These are phyloP conservation scores for Stagonosporopsis cucurbitacearum DNA, from an alignment of 2,329 filamentous ascomycete species.

Conservation along the genomic window DNA sequence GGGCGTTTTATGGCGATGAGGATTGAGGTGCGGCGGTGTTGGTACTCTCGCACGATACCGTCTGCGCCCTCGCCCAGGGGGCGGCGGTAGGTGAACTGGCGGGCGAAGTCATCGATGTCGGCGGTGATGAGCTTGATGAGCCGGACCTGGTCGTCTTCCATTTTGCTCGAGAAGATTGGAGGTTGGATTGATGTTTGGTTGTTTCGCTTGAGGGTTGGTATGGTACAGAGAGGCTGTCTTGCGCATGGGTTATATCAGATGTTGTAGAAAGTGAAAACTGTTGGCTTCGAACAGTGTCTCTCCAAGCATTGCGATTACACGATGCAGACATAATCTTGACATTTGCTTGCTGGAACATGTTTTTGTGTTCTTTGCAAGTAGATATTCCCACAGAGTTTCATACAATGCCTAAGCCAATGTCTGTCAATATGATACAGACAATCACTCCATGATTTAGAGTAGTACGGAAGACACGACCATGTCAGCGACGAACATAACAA, in stretches of 20 bases:
- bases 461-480: too few relatives aligned
- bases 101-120: neutral
- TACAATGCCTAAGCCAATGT: neutral
- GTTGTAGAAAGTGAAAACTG: neutral
- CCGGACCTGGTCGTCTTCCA: neutral
- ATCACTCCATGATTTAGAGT: neutral
- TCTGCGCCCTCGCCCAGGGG: neutral
- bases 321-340: neutral
- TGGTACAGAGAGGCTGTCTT: neutral
- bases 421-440: neutral
- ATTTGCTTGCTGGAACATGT: neutral
- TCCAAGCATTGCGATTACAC: neutral
- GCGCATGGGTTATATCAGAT: neutral
- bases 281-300: neutral
- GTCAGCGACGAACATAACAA: neutral
- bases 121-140: neutral
- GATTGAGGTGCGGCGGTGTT: neutral
- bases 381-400: neutral
- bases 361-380: neutral
- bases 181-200: neutral
- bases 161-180: neutral
- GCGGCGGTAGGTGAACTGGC: neutral
- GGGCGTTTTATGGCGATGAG: constrained; percentile 7
- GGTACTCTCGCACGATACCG: neutral
- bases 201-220: neutral